Conservation (phyloP, 768 basidiomycete species). For the Neoboletus brunneissimus region DNA sequence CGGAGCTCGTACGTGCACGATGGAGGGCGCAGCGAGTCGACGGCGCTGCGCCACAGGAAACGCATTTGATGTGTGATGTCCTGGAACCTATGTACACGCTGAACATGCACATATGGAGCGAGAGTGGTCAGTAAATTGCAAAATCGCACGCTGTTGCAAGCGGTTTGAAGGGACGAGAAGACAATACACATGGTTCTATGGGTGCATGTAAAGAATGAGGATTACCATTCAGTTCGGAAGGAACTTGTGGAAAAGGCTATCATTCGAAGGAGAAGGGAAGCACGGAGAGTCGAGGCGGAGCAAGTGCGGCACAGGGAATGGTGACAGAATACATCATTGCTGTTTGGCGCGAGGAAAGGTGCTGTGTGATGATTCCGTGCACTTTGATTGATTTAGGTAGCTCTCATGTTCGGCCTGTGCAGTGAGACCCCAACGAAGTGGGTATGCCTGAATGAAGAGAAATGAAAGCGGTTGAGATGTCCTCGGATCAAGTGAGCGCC, state of each 20-base stretch:
- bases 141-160: slow-evolving; percentile 12
- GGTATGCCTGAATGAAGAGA: neutral
- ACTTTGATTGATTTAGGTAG: neutral
- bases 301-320: slow-evolving; percentile 2
- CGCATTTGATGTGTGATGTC: neutral
- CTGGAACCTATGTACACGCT: neutral
- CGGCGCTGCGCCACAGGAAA: neutral
- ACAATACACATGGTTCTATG: neutral
- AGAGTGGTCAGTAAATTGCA: slow-evolving; percentile 15
- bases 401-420: neutral
- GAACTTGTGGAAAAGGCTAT: slow-evolving; percentile 16
- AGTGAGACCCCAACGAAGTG: neutral
- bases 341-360: slow-evolving; percentile 1
- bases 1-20: neutral
- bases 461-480: neutral
- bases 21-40: neutral
- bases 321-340: neutral
- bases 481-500: slow-evolving; percentile 14
- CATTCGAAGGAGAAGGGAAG: slow-evolving; percentile 15
- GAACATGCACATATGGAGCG: slow-evolving; percentile 7
- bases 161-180: slow-evolving; percentile 5
- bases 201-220: slow-evolving; percentile 9
- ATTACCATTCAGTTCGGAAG: slow-evolving; percentile 23
- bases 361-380: neutral
- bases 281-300: slow-evolving; percentile 7